These are phyloP conservation scores for Heliamphora exappendiculata DNA, from an alignment of 148 eudicot genomes.

Conservation along the genomic window DNA sequence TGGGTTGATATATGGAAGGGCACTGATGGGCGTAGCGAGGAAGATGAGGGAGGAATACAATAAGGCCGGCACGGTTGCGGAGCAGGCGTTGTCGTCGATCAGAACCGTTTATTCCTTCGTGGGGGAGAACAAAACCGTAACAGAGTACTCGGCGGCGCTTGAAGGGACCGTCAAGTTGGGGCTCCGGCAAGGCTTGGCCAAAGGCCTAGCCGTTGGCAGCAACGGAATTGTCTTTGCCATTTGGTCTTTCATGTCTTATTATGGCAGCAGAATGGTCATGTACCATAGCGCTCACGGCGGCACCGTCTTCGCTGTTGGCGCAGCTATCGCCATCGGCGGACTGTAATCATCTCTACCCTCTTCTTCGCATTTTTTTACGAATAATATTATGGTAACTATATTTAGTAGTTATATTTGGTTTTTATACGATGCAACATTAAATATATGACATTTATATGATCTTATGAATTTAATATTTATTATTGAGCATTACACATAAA, in stretches of 20 bases:
- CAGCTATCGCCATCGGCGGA: slow-evolving; percentile 68
- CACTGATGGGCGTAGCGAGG: slow-evolving; percentile 54
- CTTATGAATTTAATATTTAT: too few relatives aligned
- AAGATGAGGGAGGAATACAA: slow-evolving; percentile 51
- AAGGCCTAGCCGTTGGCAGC: slow-evolving; percentile 78
- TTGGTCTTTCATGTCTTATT: slow-evolving; percentile 74
- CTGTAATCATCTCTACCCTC: slow-evolving; percentile 38
- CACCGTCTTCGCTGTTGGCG: slow-evolving; percentile 67
- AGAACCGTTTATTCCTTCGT: slow-evolving; percentile 77
- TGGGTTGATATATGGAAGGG: slow-evolving; percentile 63
- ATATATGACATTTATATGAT: too few relatives aligned
- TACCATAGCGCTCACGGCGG: slow-evolving; percentile 74
- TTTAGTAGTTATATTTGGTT: too few relatives aligned
- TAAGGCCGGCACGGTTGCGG: slow-evolving; percentile 50
- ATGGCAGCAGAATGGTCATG: slow-evolving; percentile 75
- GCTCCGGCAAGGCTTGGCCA: slow-evolving; percentile 65
- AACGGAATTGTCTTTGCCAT: slow-evolving; percentile 59
- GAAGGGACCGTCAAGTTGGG: slow-evolving; percentile 60
- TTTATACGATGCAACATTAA: too few relatives aligned
- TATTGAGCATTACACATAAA: too few relatives aligned
- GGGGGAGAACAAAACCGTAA: slow-evolving; percentile 63
- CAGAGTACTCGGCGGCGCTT: slow-evolving; percentile 49
- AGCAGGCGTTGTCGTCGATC: slow-evolving; percentile 70
- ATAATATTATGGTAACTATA: too few relatives aligned
- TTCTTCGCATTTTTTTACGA: too few relatives aligned